A percentile compares a stretch with the other conserved stretches of the same genome.
phyloP scores from a whole-genome alignment of 1,139 yeast species.

The Blastobotrys illinoisensis region DNA sequence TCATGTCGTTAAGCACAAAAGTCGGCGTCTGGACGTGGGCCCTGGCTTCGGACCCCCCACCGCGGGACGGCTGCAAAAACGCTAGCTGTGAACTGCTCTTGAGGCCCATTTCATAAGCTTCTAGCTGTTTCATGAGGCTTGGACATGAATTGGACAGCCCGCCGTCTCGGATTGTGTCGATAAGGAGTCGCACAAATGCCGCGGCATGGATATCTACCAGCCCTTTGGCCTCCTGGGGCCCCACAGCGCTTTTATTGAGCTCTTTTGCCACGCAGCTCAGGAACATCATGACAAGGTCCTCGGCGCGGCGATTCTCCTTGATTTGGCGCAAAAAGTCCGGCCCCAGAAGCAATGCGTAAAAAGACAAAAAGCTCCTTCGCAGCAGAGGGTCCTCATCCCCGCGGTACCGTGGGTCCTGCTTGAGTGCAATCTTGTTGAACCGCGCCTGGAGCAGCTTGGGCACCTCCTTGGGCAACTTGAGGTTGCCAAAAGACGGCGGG shows the following conservation, averaged over 20 bases:
- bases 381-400: constrained; percentile 33
- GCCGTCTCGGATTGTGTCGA: constrained; percentile 41
- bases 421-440: constrained; percentile 52
- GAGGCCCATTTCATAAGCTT: constrained; percentile 25
- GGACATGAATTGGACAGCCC: constrained; percentile 24
- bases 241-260: constrained; percentile 45
- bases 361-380: constrained; percentile 48
- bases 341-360: constrained; percentile 57
- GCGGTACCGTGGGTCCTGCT: constrained; percentile 25
- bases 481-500: constrained; percentile 21
- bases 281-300: constrained; percentile 61
- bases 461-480: constrained; percentile 44
- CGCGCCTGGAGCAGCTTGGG: constrained; percentile 44
- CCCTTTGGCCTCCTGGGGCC: constrained; percentile 40
- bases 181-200: constrained; percentile 51
- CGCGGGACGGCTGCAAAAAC: constrained; percentile 12
- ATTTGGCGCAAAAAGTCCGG: constrained; percentile 42
- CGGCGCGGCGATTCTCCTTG: constrained; percentile 45
- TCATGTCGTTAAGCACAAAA: constrained; percentile 27
- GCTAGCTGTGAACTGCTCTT: constrained; percentile 37
- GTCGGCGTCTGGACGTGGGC: constrained; percentile 19
- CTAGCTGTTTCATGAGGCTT: constrained; percentile 29
- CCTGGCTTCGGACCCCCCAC: neutral
- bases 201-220: constrained; percentile 53
- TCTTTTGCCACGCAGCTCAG: constrained; percentile 62